Percentiles rank a stretch among this genome's conserved stretches.
These are phyloP conservation scores for Rhizopus delemar DNA, from an alignment of 371 early-diverging fungal species.

Conservation along the genomic window DNA sequence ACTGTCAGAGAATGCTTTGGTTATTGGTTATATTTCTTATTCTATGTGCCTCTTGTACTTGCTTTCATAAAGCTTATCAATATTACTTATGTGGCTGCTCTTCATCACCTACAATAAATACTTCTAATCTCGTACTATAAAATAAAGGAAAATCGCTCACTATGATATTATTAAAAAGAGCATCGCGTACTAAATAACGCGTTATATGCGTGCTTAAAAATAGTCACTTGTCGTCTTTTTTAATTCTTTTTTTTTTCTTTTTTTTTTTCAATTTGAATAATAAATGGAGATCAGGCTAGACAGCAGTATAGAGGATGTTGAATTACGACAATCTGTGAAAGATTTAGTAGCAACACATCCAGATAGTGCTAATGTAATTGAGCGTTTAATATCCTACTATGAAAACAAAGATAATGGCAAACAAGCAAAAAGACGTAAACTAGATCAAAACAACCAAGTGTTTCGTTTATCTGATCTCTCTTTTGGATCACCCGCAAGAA, in stretches of 20 bases:
- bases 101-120: neutral
- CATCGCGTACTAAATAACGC: no score
- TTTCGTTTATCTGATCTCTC: slow-evolving; percentile 33
- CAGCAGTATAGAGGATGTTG: slow-evolving; percentile 35
- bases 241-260: slow-evolving; percentile 4
- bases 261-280: neutral
- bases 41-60: slow-evolving; percentile 21
- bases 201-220: neutral
- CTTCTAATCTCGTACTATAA: neutral
- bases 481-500: slow-evolving; percentile 41
- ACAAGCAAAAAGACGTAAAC: slow-evolving; percentile 34
- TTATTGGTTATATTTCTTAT: slow-evolving; percentile 19
- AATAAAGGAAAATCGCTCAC: neutral
- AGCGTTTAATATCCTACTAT: slow-evolving; percentile 35
- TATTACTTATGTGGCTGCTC: neutral
- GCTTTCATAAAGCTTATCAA: neutral
- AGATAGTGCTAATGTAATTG: slow-evolving; percentile 30
- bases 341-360: slow-evolving; percentile 34
- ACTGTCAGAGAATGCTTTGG: slow-evolving; percentile 21
- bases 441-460: slow-evolving; percentile 15
- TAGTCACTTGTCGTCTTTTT: slow-evolving; percentile 1
- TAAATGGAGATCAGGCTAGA: slow-evolving; percentile 27
- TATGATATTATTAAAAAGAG: no score
- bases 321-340: slow-evolving; percentile 31
- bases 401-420: slow-evolving; percentile 26